Percentiles rank a stretch among this genome's conserved stretches.
Evolutionary conservation across 2,329 filamentous ascomycete species (phyloP).

Genomic region (Botrytis porri): DNA sequence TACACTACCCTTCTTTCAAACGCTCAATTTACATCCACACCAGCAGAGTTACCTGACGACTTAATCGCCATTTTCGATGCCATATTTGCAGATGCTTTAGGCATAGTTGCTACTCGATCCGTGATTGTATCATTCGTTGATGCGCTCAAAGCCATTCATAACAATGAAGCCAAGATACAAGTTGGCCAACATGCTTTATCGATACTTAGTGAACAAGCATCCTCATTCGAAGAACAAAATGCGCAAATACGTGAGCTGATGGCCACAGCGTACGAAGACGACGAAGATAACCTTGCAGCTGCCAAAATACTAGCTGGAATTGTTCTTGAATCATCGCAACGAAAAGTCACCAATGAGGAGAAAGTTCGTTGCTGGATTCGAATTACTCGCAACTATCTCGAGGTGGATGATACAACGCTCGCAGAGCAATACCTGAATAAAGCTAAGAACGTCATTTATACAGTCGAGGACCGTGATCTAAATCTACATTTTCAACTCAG

Average conservation of each 20-base stretch:
- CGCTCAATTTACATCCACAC: slow-evolving; percentile 35
- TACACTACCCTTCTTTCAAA: slow-evolving; percentile 48
- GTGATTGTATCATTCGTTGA: slow-evolving; percentile 54
- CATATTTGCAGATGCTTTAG: slow-evolving; percentile 37
- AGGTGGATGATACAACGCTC: slow-evolving; percentile 83
- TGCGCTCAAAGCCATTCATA: slow-evolving; percentile 58
- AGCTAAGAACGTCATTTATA: slow-evolving; percentile 87
- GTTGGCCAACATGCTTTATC: slow-evolving; percentile 72
- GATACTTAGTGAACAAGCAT: slow-evolving; percentile 60
- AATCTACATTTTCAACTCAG: slow-evolving; percentile 85
- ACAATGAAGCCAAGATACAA: slow-evolving; percentile 67
- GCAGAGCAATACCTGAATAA: slow-evolving; percentile 91
- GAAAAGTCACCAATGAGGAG: slow-evolving; percentile 75
- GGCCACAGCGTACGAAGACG: slow-evolving; percentile 76
- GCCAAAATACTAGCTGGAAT: slow-evolving; percentile 79
- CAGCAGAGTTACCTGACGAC: slow-evolving; percentile 29
- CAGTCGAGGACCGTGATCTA: slow-evolving; percentile 68
- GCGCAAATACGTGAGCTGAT: slow-evolving; percentile 75
- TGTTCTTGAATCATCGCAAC: slow-evolving; percentile 78
- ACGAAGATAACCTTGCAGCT: slow-evolving; percentile 76
- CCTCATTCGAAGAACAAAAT: slow-evolving; percentile 79
- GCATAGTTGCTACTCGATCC: slow-evolving; percentile 37
- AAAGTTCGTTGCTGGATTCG: slow-evolving; percentile 87
- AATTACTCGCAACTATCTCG: slow-evolving; percentile 89
- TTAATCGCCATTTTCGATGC: slow-evolving; percentile 36